These are phyloP conservation scores for Polytrichum commune DNA, from an alignment of 225 moss, liverwort and hornwort genomes.

Conservation along the genomic window DNA sequence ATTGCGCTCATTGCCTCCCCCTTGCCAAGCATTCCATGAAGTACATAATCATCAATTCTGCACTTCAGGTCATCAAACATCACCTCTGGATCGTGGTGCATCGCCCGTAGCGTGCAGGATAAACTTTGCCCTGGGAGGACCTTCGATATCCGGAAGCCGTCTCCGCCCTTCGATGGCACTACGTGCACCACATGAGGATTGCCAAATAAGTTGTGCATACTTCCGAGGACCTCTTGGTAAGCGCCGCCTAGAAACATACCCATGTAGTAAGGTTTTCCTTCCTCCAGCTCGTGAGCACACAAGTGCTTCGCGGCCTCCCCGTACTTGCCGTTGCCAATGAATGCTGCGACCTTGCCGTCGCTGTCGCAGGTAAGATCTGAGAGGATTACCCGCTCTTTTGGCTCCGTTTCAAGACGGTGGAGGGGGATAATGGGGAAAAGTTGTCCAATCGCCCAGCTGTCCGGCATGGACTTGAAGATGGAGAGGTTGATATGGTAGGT, in stretches of 20 bases:
- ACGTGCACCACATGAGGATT: slow-evolving; percentile 83
- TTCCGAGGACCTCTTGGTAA: slow-evolving; percentile 88
- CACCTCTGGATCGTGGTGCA: slow-evolving; percentile 67
- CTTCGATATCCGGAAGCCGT: slow-evolving; percentile 55
- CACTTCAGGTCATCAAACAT: slow-evolving; percentile 58
- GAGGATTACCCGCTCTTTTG: slow-evolving; percentile 53
- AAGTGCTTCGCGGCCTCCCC: slow-evolving; percentile 52
- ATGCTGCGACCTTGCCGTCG: slow-evolving; percentile 76
- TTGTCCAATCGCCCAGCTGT: slow-evolving; percentile 92
- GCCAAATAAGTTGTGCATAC: slow-evolving; percentile 87
- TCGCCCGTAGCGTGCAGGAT: slow-evolving; percentile 52
- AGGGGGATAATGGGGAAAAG: slow-evolving; percentile 85
- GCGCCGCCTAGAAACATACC: slow-evolving; percentile 95
- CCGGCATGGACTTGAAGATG: slow-evolving; percentile 85
- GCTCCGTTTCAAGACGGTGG: slow-evolving; percentile 75
- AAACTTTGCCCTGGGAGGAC: slow-evolving; percentile 60
- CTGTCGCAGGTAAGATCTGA: slow-evolving; percentile 93
- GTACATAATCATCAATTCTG: slow-evolving; percentile 52
- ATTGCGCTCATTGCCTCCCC: slow-evolving; percentile 49
- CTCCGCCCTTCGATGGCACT: slow-evolving; percentile 27
- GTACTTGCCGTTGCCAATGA: slow-evolving; percentile 64
- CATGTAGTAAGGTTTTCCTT: slow-evolving; percentile 71
- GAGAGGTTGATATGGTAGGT: slow-evolving; percentile 87
- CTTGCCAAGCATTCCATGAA: slow-evolving; percentile 33
- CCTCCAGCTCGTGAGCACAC: slow-evolving; percentile 54